Percentiles rank a stretch among this genome's conserved stretches.
Conservation (phyloP, 306 rosid species). For the Prunus persica region Prunus_persica_NCBIv2 NC_034015.1:18909501-18910000, state of each 20-base stretch:
- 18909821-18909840: constrained; percentile 55
- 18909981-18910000: constrained; percentile 78
- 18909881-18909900: constrained; percentile 54
- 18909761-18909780: constrained; percentile 13
- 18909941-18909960: neutral
- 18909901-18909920: constrained; percentile 1
- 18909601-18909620: constrained; percentile 15
- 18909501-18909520: constrained; percentile 94
- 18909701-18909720: constrained; percentile 69
- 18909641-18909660: constrained; percentile 97
- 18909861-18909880: constrained; percentile 94
- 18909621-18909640: constrained; percentile 32
- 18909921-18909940: constrained; percentile 1
- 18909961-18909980: constrained; percentile 63
- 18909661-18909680: constrained; percentile 97
- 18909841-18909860: constrained; percentile 71
- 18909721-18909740: constrained; percentile 50
- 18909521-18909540: constrained; percentile 84
- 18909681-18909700: constrained; percentile 95
- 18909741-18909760: constrained; percentile 17
- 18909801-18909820: constrained; percentile 18
- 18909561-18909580: constrained; percentile 46
- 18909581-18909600: constrained; percentile 22
- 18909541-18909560: constrained; percentile 95
- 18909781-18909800: neutral